Conservation (phyloP, 306 rosid species). For the Psophocarpus tetragonolobus region DNA sequence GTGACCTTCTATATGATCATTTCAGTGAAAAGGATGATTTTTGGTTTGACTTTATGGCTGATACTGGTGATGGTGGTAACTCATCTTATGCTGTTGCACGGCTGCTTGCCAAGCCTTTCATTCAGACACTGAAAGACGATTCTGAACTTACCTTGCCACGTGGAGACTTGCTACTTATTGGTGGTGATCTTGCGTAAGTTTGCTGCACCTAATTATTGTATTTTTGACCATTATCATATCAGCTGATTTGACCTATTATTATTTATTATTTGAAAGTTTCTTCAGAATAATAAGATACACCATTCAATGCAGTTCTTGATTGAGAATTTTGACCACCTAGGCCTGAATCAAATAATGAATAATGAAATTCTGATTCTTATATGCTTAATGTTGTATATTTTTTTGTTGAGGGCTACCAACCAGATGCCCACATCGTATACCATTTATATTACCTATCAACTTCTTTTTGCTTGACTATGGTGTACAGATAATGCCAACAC, state of each 20-base stretch:
- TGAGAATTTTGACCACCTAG: neutral
- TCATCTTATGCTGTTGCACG: constrained; percentile 90
- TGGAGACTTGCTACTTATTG: constrained; percentile 84
- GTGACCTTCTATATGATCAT: constrained; percentile 74
- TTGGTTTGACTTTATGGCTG: constrained; percentile 99
- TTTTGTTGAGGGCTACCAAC: constrained; percentile 21
- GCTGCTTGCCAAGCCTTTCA: constrained; percentile 86
- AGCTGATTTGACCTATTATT: constrained; percentile 3
- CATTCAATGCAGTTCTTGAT: constrained; percentile 10
- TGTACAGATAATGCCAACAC: neutral
- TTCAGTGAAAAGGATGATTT: constrained; percentile 74
- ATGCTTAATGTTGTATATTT: neutral
- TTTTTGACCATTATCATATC: constrained; percentile 1
- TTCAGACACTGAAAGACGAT: constrained; percentile 55
- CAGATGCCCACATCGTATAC: neutral
- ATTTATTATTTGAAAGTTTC: constrained; percentile 19
- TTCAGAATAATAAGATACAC: constrained; percentile 25
- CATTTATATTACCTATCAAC: neutral
- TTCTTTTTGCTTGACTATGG: constrained; percentile 11
- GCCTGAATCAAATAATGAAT: constrained; percentile 19
- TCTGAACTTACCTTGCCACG: constrained; percentile 65
- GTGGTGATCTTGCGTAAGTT: constrained; percentile 99
- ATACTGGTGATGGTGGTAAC: constrained; percentile 99
- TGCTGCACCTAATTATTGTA: neutral
- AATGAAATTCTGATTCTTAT: constrained; percentile 16